A percentile compares a stretch with the other conserved stretches of the same genome.
phyloP scores from a whole-genome alignment of 208 protist genomes.

The Trypanosoma theileri region DNA sequence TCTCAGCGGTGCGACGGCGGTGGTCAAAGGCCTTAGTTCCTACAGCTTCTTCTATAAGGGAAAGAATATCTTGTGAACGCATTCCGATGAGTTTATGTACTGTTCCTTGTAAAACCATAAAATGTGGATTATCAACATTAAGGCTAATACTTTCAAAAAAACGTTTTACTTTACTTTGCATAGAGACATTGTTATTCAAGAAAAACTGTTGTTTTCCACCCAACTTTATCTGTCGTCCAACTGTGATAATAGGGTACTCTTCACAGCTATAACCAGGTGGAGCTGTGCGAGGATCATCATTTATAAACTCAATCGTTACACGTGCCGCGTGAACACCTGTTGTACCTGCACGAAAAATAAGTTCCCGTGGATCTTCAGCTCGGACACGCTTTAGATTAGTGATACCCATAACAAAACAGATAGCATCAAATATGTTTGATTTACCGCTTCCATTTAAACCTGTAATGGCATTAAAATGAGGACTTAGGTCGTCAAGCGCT shows the following conservation, averaged over 20 bases:
- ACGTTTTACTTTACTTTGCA: slow-evolving; percentile 97
- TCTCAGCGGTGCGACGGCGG: slow-evolving; percentile 95
- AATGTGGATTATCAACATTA: slow-evolving; percentile 99
- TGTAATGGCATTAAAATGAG: slow-evolving; percentile 99
- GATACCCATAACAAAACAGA: slow-evolving; percentile 99
- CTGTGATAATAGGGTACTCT: slow-evolving; percentile 95
- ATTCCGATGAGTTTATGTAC: slow-evolving; percentile 99
- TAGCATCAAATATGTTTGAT: slow-evolving; percentile 99
- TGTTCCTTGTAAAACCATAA: slow-evolving; percentile 99
- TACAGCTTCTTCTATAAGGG: slow-evolving; percentile 99
- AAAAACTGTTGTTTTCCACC: slow-evolving; percentile 99
- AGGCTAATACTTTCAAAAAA: slow-evolving; percentile 99
- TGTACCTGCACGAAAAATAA: slow-evolving; percentile 99
- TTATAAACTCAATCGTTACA: slow-evolving; percentile 99
- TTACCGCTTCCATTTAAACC: slow-evolving; percentile 99
- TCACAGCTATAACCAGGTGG: slow-evolving; percentile 97
- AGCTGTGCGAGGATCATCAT: slow-evolving; percentile 92
- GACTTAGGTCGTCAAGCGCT: slow-evolving; percentile 96
- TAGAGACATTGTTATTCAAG: slow-evolving; percentile 98
- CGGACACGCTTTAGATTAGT: slow-evolving; percentile 98
- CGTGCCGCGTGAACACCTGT: slow-evolving; percentile 99
- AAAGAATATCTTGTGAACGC: slow-evolving; percentile 98
- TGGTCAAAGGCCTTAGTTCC: slow-evolving; percentile 99
- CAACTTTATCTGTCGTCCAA: slow-evolving; percentile 97
- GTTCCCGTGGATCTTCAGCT: slow-evolving; percentile 95